Percentiles rank a stretch among this genome's conserved stretches.
phyloP scores from a whole-genome alignment of 1,139 yeast species.

The Suhomyces kunorum region DNA sequence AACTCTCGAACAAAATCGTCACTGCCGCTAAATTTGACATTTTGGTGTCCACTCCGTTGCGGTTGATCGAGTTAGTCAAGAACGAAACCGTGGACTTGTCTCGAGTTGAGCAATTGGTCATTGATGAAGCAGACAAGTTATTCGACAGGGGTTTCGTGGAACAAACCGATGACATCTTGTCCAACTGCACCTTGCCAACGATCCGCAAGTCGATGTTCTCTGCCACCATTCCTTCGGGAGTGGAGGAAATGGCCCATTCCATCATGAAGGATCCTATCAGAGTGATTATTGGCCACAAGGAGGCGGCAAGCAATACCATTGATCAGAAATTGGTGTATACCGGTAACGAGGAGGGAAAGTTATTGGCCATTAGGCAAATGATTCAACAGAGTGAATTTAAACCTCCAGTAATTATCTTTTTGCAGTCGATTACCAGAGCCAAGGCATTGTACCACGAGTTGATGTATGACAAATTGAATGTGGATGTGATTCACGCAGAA shows the following conservation, averaged over 20 bases:
- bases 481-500: conserved; percentile 95
- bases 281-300: conserved; percentile 89
- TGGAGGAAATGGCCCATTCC: conserved; percentile 82
- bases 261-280: conserved; percentile 86
- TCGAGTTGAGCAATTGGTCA: conserved; percentile 68
- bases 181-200: conserved; percentile 58
- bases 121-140: conserved; percentile 95
- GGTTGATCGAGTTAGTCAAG: conserved; percentile 78
- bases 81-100: conserved; percentile 59
- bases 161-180: conserved; percentile 84
- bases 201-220: conserved; percentile 80
- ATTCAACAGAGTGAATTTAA: conserved; percentile 80
- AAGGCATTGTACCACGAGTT: conserved; percentile 93
- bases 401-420: conserved; percentile 90
- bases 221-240: conserved; percentile 93
- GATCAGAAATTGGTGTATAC: conserved; percentile 84
- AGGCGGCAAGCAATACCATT: conserved; percentile 83
- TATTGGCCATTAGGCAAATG: conserved; percentile 87
- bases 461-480: conserved; percentile 85
- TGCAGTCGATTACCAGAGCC: conserved; percentile 91
- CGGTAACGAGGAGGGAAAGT: conserved; percentile 93
- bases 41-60: conserved; percentile 81
- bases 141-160: conserved; percentile 89
- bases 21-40: conserved; percentile 72
- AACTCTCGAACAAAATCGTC: conserved; percentile 59